phyloP scores from a whole-genome alignment of 2,329 filamentous ascomycete genomes.

The Epichloe gansuensis region DNA sequence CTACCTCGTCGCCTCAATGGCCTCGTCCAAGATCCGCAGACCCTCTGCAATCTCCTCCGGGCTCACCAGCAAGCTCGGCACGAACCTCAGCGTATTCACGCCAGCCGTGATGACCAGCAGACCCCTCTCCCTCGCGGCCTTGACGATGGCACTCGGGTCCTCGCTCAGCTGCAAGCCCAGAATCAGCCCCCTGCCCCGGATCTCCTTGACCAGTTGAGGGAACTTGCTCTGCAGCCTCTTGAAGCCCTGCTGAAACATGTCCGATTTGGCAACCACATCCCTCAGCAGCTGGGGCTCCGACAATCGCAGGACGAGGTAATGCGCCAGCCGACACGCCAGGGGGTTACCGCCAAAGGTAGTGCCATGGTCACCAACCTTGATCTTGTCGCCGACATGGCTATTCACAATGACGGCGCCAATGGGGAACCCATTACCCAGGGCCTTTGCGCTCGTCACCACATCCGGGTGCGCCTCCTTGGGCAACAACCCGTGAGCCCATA shows the following conservation, averaged over 20 bases:
- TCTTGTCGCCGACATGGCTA: slow-evolving; percentile 26
- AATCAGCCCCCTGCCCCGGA: slow-evolving; percentile 74
- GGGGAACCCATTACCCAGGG: slow-evolving; percentile 90
- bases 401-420: slow-evolving; percentile 57
- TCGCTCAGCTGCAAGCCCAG: slow-evolving; percentile 71
- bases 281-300: slow-evolving; percentile 57
- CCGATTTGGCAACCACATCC: slow-evolving; percentile 53
- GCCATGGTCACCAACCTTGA: slow-evolving; percentile 63
- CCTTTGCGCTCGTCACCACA: slow-evolving; percentile 87
- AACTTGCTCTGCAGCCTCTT: slow-evolving; percentile 32
- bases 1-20: slow-evolving; percentile 34
- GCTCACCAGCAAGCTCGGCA: slow-evolving; percentile 72
- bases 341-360: slow-evolving; percentile 94
- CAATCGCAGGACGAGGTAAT: slow-evolving; percentile 71
- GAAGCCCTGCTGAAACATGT: slow-evolving; percentile 36
- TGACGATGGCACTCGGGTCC: slow-evolving; percentile 63
- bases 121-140: slow-evolving; percentile 75
- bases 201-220: slow-evolving; percentile 62
- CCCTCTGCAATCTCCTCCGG: slow-evolving; percentile 70
- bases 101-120: slow-evolving; percentile 86
- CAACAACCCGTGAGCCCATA: slow-evolving; percentile 78
- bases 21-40: slow-evolving; percentile 60
- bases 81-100: slow-evolving; percentile 82
- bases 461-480: slow-evolving; percentile 79
- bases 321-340: slow-evolving; percentile 73